phyloP scores from a whole-genome alignment of 2,329 filamentous ascomycete species.

The Triangularia setosa region DNA sequence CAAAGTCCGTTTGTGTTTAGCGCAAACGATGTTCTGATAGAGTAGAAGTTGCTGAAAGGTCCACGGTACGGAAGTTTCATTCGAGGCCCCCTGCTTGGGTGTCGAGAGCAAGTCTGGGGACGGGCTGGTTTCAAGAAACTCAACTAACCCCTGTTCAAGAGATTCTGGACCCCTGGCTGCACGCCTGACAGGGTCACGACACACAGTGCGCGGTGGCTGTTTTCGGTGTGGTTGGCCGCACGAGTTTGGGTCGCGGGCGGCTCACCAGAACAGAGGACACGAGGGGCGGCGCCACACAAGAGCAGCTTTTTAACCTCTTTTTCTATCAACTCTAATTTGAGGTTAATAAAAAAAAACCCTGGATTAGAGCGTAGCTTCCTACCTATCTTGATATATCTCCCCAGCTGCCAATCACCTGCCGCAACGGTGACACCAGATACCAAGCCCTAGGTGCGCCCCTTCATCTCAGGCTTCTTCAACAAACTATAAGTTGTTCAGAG shows the following conservation, averaged over 20 bases:
- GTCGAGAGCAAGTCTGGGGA: conserved; percentile 21
- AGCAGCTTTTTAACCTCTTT: not conserved
- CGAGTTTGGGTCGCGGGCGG: not conserved
- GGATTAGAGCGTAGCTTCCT: not conserved
- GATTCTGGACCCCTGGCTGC: conserved; percentile 18
- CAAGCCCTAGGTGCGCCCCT: not conserved
- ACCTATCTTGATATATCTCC: not conserved
- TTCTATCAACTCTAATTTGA: not conserved
- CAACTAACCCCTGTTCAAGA: conserved; percentile 21
- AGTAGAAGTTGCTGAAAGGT: not conserved
- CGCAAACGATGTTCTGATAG: conserved; percentile 2
- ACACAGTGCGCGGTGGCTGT: not conserved
- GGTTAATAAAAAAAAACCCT: not conserved
- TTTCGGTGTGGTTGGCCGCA: not conserved
- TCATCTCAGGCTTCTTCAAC: not conserved
- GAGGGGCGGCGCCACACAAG: not conserved
- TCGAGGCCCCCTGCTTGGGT: conserved; percentile 18
- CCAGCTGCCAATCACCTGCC: not conserved
- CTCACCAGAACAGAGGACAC: not conserved
- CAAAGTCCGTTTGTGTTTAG: conserved; percentile 4
- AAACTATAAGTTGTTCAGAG: not conserved
- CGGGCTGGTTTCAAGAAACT: conserved; percentile 25
- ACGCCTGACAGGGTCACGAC: not conserved
- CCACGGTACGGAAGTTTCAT: conserved; percentile 16
- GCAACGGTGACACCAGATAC: not conserved